A percentile compares a stretch with the other conserved stretches of the same genome.
phyloP scores from a whole-genome alignment of 345 rosid species.

The Firmiana major region DNA sequence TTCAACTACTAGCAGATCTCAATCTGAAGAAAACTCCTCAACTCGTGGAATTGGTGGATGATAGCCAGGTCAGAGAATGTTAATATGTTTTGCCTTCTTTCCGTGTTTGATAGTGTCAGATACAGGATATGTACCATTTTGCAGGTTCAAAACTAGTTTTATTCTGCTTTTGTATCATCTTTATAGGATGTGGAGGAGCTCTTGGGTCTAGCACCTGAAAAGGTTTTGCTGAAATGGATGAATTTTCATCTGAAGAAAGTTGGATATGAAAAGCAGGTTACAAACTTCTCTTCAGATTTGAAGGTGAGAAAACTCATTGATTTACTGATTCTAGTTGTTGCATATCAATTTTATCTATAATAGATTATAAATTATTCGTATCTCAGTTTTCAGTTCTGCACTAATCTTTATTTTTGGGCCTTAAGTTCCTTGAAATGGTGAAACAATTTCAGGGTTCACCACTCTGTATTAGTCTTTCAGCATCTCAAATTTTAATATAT shows the following conservation, averaged over 20 bases:
- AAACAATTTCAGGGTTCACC: not conserved
- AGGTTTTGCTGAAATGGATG: constrained; percentile 97
- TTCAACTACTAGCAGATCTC: constrained; percentile 90
- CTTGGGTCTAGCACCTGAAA: constrained; percentile 84
- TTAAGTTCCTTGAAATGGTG: constrained; percentile 1
- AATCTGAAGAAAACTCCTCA: constrained; percentile 94
- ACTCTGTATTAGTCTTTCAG: not conserved
- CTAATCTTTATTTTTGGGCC: not conserved
- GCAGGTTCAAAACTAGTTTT: constrained; percentile 2
- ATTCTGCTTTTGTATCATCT: constrained; percentile 9
- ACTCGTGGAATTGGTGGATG: constrained; percentile 83
- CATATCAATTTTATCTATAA: not conserved
- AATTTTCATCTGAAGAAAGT: constrained; percentile 92
- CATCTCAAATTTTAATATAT: not conserved
- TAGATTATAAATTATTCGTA: not conserved
- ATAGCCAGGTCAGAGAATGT: constrained; percentile 50
- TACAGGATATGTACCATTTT: not conserved
- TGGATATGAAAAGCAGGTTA: constrained; percentile 83
- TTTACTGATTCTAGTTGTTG: not conserved
- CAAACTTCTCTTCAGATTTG: constrained; percentile 90
- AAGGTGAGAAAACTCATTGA: constrained; percentile 52
- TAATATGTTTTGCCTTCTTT: not conserved
- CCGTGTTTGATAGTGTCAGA: constrained; percentile 8
- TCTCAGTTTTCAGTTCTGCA: not conserved
- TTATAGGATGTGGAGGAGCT: constrained; percentile 97